phyloP scores from a whole-genome alignment of 2,329 filamentous ascomycete genomes.

The Hypoxylon sp. region DNA sequence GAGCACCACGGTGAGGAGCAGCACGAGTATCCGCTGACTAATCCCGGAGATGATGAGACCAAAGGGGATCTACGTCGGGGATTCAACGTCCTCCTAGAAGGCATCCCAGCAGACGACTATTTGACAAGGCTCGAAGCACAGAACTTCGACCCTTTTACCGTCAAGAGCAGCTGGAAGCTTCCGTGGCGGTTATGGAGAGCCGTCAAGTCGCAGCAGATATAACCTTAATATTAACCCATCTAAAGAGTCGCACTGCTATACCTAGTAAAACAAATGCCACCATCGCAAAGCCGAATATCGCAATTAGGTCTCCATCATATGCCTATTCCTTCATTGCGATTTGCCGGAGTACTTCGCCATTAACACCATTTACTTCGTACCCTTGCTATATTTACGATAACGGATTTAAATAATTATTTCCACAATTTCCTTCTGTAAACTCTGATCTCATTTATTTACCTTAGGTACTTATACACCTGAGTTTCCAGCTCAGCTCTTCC shows the following conservation, averaged over 20 bases:
- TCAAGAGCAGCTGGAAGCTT: slow-evolving; percentile 79
- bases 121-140: slow-evolving; percentile 79
- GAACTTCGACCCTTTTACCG: slow-evolving; percentile 86
- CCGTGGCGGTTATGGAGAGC: slow-evolving; percentile 78
- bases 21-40: slow-evolving; percentile 60
- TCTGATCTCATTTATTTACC: not conserved
- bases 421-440: not conserved
- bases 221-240: slow-evolving; percentile 18
- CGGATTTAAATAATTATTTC: not conserved
- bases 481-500: too few relatives aligned
- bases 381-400: not conserved
- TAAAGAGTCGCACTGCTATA: slow-evolving; percentile 4
- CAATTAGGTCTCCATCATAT: not conserved
- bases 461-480: too few relatives aligned
- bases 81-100: slow-evolving; percentile 85
- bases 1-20: slow-evolving; percentile 86
- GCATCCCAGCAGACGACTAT: slow-evolving; percentile 81
- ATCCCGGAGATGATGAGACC: slow-evolving; percentile 53
- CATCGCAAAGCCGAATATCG: not conserved
- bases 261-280: not conserved
- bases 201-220: slow-evolving; percentile 62
- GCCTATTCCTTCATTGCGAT: not conserved
- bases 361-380: not conserved
- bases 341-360: not conserved
- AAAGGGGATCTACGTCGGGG: slow-evolving; percentile 65